A percentile compares a stretch with the other conserved stretches of the same genome.
Conservation (phyloP, 352 stramenopile genomes). For the Phytopythium kandeliae region DNA sequence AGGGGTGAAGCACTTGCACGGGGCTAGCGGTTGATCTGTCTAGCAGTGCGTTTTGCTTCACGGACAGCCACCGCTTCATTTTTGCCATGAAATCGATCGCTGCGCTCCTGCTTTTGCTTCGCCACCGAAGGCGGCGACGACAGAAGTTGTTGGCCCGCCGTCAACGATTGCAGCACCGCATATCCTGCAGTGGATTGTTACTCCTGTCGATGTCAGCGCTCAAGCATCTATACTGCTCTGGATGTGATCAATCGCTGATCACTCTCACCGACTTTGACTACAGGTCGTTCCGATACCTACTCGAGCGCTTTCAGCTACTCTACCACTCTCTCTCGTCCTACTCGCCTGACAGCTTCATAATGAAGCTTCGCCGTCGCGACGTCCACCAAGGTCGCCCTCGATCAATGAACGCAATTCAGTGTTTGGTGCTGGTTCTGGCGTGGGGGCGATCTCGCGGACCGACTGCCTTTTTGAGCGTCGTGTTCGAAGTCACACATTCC, state of each 20-base stretch:
- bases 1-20: constrained; percentile 1
- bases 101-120: not conserved
- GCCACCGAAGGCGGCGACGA: not conserved
- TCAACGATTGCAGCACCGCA: not conserved
- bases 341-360: not conserved
- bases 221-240: constrained; percentile 1
- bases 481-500: constrained; percentile 4
- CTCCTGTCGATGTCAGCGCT: constrained; percentile 1
- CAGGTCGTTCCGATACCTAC: not conserved
- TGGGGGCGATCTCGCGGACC: not conserved
- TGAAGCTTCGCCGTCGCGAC: not conserved
- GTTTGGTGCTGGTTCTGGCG: not conserved
- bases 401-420: not conserved
- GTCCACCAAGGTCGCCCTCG: not conserved
- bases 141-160: not conserved
- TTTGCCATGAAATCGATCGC: not conserved
- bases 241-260: constrained; percentile 4
- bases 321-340: constrained; percentile 1
- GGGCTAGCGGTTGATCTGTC: not conserved
- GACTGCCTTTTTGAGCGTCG: not conserved
- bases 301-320: not conserved
- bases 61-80: not conserved
- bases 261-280: constrained; percentile 6
- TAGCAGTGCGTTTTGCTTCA: constrained; percentile 1
- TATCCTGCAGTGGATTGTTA: not conserved